Base-by-base conservation (phyloP, 495 filamentous ascomycete species). In the Lophiotrema nucula region DNA sequence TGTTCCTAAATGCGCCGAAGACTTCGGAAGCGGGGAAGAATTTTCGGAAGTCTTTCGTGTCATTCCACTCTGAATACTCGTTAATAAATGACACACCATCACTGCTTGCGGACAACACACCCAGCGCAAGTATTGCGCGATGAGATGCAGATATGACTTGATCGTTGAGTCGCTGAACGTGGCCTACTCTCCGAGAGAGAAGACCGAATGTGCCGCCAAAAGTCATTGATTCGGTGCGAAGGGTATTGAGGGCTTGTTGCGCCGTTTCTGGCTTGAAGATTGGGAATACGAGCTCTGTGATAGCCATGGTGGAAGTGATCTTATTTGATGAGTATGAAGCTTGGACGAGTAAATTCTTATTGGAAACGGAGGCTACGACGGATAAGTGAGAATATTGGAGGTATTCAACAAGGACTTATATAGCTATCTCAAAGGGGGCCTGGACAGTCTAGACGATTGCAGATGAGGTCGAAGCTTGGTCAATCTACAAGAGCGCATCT, bases 31-130 rank as follows among this genome's bases (percentile, higher is more conserved):
- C 27, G 15, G 47, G 27, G 16, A 26, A 47, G 47, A 35, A 50
- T 8, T 35, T 11, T n/a, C 37, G 31, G 18, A 35, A 50, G 47
- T 10, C 23, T 22, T 50, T 4, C 2, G 47, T 25, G 4, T 37
- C 22, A 15, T 50, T 28, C 47, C 47, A 50, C n/a, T 50, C 47
- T 50, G n/a, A n/a, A n/a, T n/a, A n/a, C n/a, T n/a, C n/a, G n/a
- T n/a, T n/a, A n/a, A n/a, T n/a, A n/a, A n/a, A n/a, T n/a, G n/a
- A n/a, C n/a, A n/a, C n/a, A n/a, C n/a, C n/a, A n/a, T n/a, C n/a
- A n/a, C n/a, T n/a, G n/a, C n/a, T n/a, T n/a, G n/a, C n/a, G n/a
- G n/a, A n/a, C n/a, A n/a, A n/a, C 23, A 23, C 26, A 50, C 47
- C 47, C 6, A 50, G 18, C 3, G 19, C 31, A 22, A 19, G 8